Evolutionary conservation across 495 filamentous ascomycete species (phyloP).

Genomic region (Penicillium cosmopolitanum): DNA sequence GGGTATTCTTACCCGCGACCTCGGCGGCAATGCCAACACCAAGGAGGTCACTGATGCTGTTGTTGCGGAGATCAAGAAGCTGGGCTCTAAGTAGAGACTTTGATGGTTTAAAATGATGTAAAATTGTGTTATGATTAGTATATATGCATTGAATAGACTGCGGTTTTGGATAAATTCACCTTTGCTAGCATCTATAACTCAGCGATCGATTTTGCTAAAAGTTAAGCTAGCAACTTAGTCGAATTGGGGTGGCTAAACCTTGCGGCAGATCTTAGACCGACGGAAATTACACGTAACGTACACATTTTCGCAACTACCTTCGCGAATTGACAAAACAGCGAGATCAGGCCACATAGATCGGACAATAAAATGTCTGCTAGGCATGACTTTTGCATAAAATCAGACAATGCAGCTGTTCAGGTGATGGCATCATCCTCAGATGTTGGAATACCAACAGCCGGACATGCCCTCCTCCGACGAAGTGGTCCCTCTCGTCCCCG

Average conservation of each 20-base stretch:
- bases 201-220: too few relatives aligned
- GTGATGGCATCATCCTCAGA: too few relatives aligned
- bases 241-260: too few relatives aligned
- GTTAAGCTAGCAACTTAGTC: too few relatives aligned
- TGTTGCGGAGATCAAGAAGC: constrained; percentile 56
- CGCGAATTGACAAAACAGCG: too few relatives aligned
- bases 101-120: background rate
- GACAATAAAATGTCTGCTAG: too few relatives aligned
- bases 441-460: background rate
- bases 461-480: constrained; percentile 10
- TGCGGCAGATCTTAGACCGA: too few relatives aligned
- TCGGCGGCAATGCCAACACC: constrained; percentile 59
- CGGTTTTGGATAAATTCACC: background rate
- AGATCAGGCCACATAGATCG: too few relatives aligned
- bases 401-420: too few relatives aligned
- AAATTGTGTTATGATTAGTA: constrained; percentile 1
- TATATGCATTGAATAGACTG: constrained; percentile 5
- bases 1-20: constrained; percentile 62
- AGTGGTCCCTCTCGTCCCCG: background rate
- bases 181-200: too few relatives aligned
- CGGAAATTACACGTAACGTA: too few relatives aligned
- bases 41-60: constrained; percentile 65
- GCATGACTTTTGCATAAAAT: background rate
- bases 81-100: constrained; percentile 21
- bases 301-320: too few relatives aligned